A percentile compares a stretch with the other conserved stretches of the same genome.
These are phyloP conservation scores for Hansenula sp. DNA, from an alignment of 1,139 yeast genomes.

Conservation along the genomic window DNA sequence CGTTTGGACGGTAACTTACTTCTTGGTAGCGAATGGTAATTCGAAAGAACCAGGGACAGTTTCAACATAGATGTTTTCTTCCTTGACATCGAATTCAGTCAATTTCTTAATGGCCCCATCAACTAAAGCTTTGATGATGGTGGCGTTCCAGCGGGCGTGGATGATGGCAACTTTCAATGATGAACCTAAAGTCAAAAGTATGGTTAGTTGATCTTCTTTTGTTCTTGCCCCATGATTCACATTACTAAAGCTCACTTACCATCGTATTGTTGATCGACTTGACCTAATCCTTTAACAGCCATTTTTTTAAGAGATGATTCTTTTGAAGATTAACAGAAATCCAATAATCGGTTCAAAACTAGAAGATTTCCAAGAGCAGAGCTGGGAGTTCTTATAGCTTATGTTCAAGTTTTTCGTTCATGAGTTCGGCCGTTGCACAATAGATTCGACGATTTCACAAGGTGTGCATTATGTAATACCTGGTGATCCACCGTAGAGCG, in stretches of 20 bases:
- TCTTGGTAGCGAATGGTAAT: slow-evolving; percentile 76
- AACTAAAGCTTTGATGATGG: slow-evolving; percentile 75
- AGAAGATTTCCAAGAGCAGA: too few relatives aligned
- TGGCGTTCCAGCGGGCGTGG: slow-evolving; percentile 92
- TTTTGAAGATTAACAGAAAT: background rate
- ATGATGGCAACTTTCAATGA: slow-evolving; percentile 74
- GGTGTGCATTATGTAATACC: background rate
- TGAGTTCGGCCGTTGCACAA: background rate
- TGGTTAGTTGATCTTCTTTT: background rate
- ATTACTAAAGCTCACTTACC: too few relatives aligned
- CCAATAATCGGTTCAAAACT: too few relatives aligned
- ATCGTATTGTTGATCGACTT: slow-evolving; percentile 66
- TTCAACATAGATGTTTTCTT: slow-evolving; percentile 73
- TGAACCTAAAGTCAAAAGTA: slow-evolving; percentile 35
- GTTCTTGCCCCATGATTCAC: background rate
- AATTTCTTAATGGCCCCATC: slow-evolving; percentile 69
- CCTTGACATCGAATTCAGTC: slow-evolving; percentile 61
- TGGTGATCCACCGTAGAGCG: background rate
- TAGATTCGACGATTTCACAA: background rate
- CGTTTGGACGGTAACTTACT: slow-evolving; percentile 7
- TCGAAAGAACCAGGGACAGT: slow-evolving; percentile 95
- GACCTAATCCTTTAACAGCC: slow-evolving; percentile 82
- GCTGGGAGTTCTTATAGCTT: too few relatives aligned
- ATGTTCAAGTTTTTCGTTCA: too few relatives aligned
- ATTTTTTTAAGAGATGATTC: slow-evolving; percentile 29